phyloP scores from a whole-genome alignment of 208 protist genomes.

The Leishmania tropica region DNA sequence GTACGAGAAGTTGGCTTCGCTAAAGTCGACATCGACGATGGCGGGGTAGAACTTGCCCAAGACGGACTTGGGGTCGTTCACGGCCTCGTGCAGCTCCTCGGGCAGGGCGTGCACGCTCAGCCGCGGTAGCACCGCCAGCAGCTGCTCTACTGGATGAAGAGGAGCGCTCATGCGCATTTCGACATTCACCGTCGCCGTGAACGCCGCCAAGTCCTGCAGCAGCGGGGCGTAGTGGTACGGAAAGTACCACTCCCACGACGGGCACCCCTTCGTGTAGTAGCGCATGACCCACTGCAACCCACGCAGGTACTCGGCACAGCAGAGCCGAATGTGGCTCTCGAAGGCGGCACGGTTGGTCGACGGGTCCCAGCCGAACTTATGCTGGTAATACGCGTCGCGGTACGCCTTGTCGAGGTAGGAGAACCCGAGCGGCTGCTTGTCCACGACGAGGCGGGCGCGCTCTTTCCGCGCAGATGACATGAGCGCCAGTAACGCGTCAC shows the following conservation, averaged over 20 bases:
- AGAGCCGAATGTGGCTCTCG: conserved; percentile 58
- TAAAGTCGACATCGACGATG: conserved; percentile 97
- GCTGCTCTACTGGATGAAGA: conserved; percentile 97
- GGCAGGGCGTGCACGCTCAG: conserved; percentile 92
- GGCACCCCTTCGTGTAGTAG: conserved; percentile 99
- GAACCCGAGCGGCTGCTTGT: conserved; percentile 72
- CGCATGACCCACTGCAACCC: conserved; percentile 98
- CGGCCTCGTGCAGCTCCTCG: conserved; percentile 85
- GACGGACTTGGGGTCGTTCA: conserved; percentile 89
- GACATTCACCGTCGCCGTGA: conserved; percentile 60
- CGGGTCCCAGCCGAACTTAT: conserved; percentile 84
- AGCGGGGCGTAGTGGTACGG: conserved; percentile 99
- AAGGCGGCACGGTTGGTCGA: conserved; percentile 47
- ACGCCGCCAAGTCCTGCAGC: conserved; percentile 83
- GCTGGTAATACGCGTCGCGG: conserved; percentile 79
- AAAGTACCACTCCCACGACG: conserved; percentile 99
- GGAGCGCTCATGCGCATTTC: conserved; percentile 82
- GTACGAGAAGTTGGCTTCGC: conserved; percentile 95
- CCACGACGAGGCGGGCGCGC: conserved; percentile 61
- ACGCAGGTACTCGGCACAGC: conserved; percentile 94
- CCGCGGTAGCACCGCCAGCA: conserved; percentile 97
- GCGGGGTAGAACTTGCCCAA: conserved; percentile 98
- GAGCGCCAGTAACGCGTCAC: conserved; percentile 51
- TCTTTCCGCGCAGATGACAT: conserved; percentile 63
- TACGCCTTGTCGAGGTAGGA: conserved; percentile 78